Evolutionary conservation across 164 flowering plant genomes (phyloP).

Genomic region (Platanus orientalis): DNA sequence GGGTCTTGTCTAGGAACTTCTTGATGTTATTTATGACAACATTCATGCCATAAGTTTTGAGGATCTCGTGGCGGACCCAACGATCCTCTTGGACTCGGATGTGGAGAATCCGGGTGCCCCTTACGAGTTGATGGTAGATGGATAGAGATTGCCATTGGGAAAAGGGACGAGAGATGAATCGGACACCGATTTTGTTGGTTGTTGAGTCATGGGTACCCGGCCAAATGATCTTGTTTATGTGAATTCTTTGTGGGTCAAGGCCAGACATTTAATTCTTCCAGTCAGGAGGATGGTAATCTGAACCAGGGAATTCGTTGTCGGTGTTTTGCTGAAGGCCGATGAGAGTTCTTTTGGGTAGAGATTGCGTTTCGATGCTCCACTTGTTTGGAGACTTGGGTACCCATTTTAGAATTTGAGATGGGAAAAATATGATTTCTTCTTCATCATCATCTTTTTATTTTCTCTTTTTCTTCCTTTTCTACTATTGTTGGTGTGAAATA

Average conservation of each 20-base stretch:
- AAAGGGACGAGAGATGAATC: slow-evolving; percentile 63
- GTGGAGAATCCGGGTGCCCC: slow-evolving; percentile 67
- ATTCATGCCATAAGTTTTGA: slow-evolving; percentile 54
- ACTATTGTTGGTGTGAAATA: too few species aligned
- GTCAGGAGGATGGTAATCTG: slow-evolving; percentile 57
- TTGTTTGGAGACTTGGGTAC: too few species aligned
- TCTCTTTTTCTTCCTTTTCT: too few species aligned
- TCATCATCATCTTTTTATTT: too few species aligned
- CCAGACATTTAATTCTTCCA: slow-evolving; percentile 77
- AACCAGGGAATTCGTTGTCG: slow-evolving; percentile 61
- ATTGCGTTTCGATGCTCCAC: slow-evolving; percentile 3
- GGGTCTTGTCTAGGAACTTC: slow-evolving; percentile 68
- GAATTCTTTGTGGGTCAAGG: slow-evolving; percentile 45
- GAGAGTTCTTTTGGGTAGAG: slow-evolving; percentile 52
- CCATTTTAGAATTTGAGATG: too few species aligned
- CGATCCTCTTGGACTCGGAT: slow-evolving; percentile 73
- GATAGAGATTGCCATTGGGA: slow-evolving; percentile 88
- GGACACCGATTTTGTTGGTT: too few species aligned
- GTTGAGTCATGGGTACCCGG: too few species aligned
- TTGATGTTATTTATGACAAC: slow-evolving; percentile 70
- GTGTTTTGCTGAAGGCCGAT: slow-evolving; percentile 32
- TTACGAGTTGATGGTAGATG: too few species aligned
- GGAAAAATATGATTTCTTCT: too few species aligned
- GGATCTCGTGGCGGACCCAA: slow-evolving; percentile 80
- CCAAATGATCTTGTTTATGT: too few species aligned